Conservation (phyloP, 352 stramenopile genomes). For the Pythium rhizo-oryzae region DNA sequence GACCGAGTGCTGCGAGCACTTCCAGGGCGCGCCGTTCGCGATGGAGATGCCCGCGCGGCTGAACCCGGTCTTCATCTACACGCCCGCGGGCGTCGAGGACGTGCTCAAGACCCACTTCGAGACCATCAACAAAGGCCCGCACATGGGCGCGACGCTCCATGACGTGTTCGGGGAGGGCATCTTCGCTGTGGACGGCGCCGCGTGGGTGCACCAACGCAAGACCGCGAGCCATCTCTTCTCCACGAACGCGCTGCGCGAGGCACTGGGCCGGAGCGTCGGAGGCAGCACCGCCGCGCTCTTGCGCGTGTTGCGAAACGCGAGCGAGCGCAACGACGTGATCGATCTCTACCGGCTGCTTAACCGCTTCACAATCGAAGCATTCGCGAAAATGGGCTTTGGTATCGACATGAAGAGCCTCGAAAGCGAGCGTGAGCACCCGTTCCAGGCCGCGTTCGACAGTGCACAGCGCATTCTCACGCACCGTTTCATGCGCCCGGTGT, state of each 20-base stretch:
- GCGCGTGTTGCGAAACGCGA: constrained; percentile 27
- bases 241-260: background rate
- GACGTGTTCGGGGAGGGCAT: constrained; percentile 53
- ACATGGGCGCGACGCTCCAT: constrained; percentile 27
- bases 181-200: constrained; percentile 48
- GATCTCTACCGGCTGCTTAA: constrained; percentile 46
- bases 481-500: constrained; percentile 38
- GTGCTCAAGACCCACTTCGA: constrained; percentile 70
- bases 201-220: constrained; percentile 61
- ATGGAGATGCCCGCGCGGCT: constrained; percentile 36
- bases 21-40: constrained; percentile 38
- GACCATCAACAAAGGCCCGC: constrained; percentile 64
- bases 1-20: constrained; percentile 30
- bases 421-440: constrained; percentile 22
- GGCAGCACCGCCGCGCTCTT: constrained; percentile 21
- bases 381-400: constrained; percentile 51
- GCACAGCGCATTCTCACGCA: constrained; percentile 31
- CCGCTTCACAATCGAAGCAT: constrained; percentile 53
- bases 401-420: constrained; percentile 27
- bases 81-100: constrained; percentile 47
- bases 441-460: constrained; percentile 45
- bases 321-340: constrained; percentile 10
- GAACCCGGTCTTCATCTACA: constrained; percentile 44
- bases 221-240: constrained; percentile 53
- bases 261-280: constrained; percentile 28